phyloP scores from a whole-genome alignment of 495 filamentous ascomycete genomes.

The Lichina pygmaea region DNA sequence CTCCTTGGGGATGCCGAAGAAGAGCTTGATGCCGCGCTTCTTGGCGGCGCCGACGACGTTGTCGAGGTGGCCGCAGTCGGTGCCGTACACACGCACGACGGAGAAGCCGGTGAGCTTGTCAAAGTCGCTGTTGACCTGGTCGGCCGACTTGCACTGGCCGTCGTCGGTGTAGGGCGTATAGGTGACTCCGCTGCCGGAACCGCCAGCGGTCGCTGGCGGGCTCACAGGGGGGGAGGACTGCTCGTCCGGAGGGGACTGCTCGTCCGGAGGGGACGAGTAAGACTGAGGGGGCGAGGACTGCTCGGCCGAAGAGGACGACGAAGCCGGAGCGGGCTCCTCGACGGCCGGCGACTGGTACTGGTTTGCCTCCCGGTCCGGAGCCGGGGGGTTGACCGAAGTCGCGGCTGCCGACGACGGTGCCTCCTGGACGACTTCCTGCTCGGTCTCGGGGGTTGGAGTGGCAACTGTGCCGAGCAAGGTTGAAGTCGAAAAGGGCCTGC shows the following conservation, averaged over 20 bases:
- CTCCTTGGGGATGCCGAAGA: constrained; percentile 35
- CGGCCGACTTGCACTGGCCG: constrained; percentile 33
- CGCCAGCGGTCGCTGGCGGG: not conserved
- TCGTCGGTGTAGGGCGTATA: constrained; percentile 50
- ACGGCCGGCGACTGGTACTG: no score
- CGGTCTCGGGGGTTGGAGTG: constrained; percentile 5
- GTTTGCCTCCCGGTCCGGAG: no score
- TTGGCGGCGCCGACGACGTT: constrained; percentile 31
- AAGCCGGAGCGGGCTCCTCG: not conserved
- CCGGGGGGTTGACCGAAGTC: no score
- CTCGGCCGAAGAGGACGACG: not conserved
- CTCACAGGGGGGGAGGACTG: not conserved
- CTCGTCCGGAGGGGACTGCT: not conserved
- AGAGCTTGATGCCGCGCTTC: constrained; percentile 31
- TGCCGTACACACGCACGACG: constrained; percentile 53
- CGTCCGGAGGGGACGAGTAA: constrained; percentile 4
- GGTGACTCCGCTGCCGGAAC: constrained; percentile 23
- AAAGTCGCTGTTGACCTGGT: constrained; percentile 36
- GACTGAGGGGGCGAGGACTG: constrained; percentile 2
- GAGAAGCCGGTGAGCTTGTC: constrained; percentile 21
- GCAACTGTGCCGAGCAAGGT: not conserved
- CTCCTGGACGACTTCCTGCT: not conserved
- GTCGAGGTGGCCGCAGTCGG: constrained; percentile 45
- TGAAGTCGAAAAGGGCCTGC: constrained; percentile 19
- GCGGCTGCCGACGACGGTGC: no score